Conservation (phyloP, 1,284 basidiomycete genomes). For the Cerioporus squamosus region DNA sequence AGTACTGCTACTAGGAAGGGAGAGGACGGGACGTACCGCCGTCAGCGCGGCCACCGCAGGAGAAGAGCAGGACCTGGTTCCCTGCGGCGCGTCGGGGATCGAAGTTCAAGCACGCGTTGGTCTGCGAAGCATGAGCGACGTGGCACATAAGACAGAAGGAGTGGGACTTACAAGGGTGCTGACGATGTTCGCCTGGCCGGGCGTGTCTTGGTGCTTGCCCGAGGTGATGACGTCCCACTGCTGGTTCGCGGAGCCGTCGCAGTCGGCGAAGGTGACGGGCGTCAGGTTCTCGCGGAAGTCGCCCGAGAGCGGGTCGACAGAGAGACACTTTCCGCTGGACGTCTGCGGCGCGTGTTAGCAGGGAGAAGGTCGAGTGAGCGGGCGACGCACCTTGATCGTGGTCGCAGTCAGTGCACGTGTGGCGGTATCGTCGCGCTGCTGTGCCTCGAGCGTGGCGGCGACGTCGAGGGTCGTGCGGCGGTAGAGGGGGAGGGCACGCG, state of each 20-base stretch:
- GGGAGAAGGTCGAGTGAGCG: neutral
- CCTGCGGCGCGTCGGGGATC: conserved; percentile 7
- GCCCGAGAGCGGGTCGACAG: conserved; percentile 4
- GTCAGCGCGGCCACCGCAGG: conserved; percentile 10
- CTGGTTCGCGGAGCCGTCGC: conserved; percentile 4
- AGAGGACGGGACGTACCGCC: no score
- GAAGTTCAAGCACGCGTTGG: conserved; percentile 8
- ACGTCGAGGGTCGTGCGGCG: neutral
- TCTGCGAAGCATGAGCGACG: neutral
- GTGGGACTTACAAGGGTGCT: neutral
- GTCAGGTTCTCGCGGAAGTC: conserved; percentile 15
- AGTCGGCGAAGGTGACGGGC: neutral
- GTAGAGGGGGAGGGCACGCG: neutral
- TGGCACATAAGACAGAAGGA: no score
- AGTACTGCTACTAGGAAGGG: no score
- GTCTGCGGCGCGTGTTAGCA: neutral
- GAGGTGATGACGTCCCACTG: conserved; percentile 12
- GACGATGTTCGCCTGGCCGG: conserved; percentile 5
- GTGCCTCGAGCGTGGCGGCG: conserved; percentile 2
- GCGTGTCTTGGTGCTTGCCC: conserved; percentile 7
- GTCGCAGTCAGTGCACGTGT: conserved; percentile 4
- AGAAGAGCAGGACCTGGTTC: conserved; percentile 12
- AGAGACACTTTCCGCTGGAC: conserved; percentile 4
- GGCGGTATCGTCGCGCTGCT: conserved; percentile 5
- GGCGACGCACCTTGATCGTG: neutral